Evolutionary conservation across 257 asterid species (phyloP), one percentile per base, ranked within the genome.

Genomic region (Przewalskia tangutica): DNA sequence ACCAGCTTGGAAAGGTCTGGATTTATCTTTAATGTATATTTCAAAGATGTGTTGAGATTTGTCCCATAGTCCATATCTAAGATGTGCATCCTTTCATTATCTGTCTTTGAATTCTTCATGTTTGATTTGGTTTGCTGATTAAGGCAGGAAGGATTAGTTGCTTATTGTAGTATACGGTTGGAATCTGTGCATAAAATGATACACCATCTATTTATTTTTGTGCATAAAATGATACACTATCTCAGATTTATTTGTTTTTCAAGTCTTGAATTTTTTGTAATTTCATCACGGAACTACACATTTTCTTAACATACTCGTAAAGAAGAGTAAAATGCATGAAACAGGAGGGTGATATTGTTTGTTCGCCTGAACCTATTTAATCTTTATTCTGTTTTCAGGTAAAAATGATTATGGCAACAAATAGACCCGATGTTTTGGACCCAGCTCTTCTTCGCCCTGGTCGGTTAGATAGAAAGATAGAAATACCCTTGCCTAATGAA

Each of bases 391-490:
- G 13, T 73, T 0, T 88, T 76, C 91, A 95, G 98, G 98, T 93
- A 18, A 95, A 95, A 87, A 93, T 95, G 98, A 95, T 95, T 59
- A 93, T 95, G 99, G 99, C 99, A 6, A 93, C 99, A 76, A 93
- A 95, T 79, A 89, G 99, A 81, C 98, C 98, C 0, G 97, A 95
- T 88, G 99, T 95, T 55, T 89, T 95, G 84, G 99, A 95, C 83
- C 98, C 99, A 54, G 98, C 99, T 38, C 98, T 95, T 87, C 98
- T 95, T 86, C 94, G 98, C 50, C 99, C 98, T 11, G 99, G 99
- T 79, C 94, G 99, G 2, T 86, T 93, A 85, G 98, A 95, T 87
- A 89, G 32, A 27, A 27, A 27, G 32, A 27, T 27, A 27, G 98
- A 95, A 84, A 95, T 95, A 50, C 97, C 99, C 12, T 86, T 95